These are phyloP conservation scores for Akanthomyces lecanii DNA, from an alignment of 2,329 filamentous ascomycete species.

Conservation along the genomic window DNA sequence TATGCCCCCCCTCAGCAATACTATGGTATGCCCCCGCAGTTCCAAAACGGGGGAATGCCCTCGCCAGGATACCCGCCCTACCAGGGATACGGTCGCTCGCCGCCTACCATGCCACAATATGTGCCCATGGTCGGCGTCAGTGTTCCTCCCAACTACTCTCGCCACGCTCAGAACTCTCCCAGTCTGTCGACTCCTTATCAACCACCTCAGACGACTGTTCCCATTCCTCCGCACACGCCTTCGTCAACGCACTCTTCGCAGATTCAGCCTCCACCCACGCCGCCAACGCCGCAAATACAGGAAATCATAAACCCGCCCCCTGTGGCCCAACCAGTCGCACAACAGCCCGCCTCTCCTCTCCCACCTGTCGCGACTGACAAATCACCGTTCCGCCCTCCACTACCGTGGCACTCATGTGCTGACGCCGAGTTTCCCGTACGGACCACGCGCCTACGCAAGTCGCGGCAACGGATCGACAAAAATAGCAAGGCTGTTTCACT, in stretches of 20 bases:
- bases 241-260: slow-evolving; percentile 49
- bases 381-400: slow-evolving; percentile 43
- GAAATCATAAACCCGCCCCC: slow-evolving; percentile 27
- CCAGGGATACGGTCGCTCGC: slow-evolving; percentile 45
- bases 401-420: slow-evolving; percentile 55
- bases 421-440: slow-evolving; percentile 47
- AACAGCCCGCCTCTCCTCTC: slow-evolving; percentile 9
- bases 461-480: slow-evolving; percentile 38
- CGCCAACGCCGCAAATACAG: slow-evolving; percentile 40
- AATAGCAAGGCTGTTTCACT: slow-evolving; percentile 39
- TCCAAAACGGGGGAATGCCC: slow-evolving; percentile 49
- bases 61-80: slow-evolving; percentile 46
- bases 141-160: slow-evolving; percentile 44
- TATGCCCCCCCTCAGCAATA: slow-evolving; percentile 42
- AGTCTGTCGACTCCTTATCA: slow-evolving; percentile 54
- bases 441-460: slow-evolving; percentile 35
- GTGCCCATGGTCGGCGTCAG: slow-evolving; percentile 47
- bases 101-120: slow-evolving; percentile 52
- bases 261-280: slow-evolving; percentile 41
- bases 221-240: slow-evolving; percentile 46
- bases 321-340: slow-evolving; percentile 17
- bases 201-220: slow-evolving; percentile 42
- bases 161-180: slow-evolving; percentile 49
- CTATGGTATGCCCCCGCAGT: slow-evolving; percentile 56
- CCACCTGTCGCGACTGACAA: not conserved